Evolutionary conservation across 1,284 basidiomycete species (phyloP).

Genomic region (Earliella scabrosa): DNA sequence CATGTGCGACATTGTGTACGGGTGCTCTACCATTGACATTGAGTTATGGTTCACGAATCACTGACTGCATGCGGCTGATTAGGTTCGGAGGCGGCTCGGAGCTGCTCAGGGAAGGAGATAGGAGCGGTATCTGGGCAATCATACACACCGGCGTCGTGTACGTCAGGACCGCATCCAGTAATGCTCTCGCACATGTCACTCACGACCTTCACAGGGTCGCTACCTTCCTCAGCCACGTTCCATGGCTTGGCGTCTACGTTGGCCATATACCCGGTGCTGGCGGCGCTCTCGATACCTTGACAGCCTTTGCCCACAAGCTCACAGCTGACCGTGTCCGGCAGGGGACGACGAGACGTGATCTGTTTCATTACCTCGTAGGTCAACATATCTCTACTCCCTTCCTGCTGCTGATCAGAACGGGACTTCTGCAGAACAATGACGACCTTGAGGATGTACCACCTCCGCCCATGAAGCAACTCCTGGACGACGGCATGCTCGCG

Average conservation of each 20-base stretch:
- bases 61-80: background rate
- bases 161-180: background rate
- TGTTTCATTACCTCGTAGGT: conserved; percentile 28
- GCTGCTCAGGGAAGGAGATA: conserved; percentile 26
- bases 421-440: conserved; percentile 27
- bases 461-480: conserved; percentile 15
- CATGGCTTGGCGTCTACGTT: conserved; percentile 24
- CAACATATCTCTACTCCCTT: background rate
- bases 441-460: conserved; percentile 16
- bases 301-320: background rate
- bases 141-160: conserved; percentile 15
- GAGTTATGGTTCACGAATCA: too few species aligned
- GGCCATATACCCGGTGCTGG: conserved; percentile 9
- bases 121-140: conserved; percentile 8
- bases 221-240: conserved; percentile 20
- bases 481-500: conserved; percentile 23
- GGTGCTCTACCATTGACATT: background rate
- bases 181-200: background rate
- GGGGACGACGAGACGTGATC: conserved; percentile 14
- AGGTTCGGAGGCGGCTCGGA: conserved; percentile 30
- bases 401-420: too few species aligned
- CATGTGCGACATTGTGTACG: conserved; percentile 34
- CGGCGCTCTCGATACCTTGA: conserved; percentile 4
- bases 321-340: conserved; percentile 1
- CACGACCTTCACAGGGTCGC: background rate